phyloP scores from a whole-genome alignment of 768 basidiomycete species.

The Boletus barrowsii region DNA sequence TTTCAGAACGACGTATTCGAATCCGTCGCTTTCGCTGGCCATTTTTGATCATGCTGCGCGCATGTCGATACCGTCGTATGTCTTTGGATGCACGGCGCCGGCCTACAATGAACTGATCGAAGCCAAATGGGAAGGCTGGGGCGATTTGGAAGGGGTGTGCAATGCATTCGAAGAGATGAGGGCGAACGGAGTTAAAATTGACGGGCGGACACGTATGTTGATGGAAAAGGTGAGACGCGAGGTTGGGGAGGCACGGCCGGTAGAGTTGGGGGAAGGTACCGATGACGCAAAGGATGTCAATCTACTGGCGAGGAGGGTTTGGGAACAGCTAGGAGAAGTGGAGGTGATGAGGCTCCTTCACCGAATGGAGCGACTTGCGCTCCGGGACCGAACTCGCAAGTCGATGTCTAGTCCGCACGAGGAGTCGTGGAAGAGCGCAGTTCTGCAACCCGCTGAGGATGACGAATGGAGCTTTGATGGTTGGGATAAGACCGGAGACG shows the following conservation, averaged over 20 bases:
- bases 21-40: constrained; percentile 78
- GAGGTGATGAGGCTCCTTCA: constrained; percentile 51
- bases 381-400: constrained; percentile 23
- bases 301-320: constrained; percentile 36
- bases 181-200: constrained; percentile 68
- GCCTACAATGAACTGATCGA: constrained; percentile 87
- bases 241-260: constrained; percentile 51
- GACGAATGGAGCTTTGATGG: constrained; percentile 51
- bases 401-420: constrained; percentile 10
- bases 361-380: constrained; percentile 47
- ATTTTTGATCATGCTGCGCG: constrained; percentile 79
- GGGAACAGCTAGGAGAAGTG: constrained; percentile 42
- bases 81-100: constrained; percentile 83
- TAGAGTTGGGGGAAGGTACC: constrained; percentile 25
- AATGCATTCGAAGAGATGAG: constrained; percentile 79
- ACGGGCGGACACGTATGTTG: constrained; percentile 57
- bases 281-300: constrained; percentile 25
- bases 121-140: constrained; percentile 82
- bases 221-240: constrained; percentile 64
- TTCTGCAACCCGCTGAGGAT: constrained; percentile 26
- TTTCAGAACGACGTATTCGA: constrained; percentile 73
- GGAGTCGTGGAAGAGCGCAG: constrained; percentile 44
- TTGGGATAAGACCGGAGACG: constrained; percentile 32
- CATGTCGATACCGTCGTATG: constrained; percentile 75
- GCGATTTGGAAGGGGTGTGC: constrained; percentile 74